phyloP scores from a whole-genome alignment of 1,284 basidiomycete species.

The Cryptococcus jaspeensis region DNA sequence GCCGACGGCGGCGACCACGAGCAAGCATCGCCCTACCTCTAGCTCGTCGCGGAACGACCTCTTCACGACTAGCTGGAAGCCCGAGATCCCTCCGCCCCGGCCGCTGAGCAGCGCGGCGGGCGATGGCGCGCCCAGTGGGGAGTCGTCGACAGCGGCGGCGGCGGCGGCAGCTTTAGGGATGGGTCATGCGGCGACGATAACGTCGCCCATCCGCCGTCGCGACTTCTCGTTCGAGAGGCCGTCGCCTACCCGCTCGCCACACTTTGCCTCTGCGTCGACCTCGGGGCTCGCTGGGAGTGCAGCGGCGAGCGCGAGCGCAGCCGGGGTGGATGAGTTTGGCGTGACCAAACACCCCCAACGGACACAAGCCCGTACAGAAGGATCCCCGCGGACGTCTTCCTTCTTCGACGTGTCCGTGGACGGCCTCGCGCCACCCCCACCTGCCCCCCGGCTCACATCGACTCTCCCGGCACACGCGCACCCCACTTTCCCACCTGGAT shows the following conservation, averaged over 20 bases:
- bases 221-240: neutral
- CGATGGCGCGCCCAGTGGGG: neutral
- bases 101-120: slow-evolving; percentile 4
- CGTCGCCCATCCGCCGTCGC: slow-evolving; percentile 4
- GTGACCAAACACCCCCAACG: slow-evolving; percentile 1
- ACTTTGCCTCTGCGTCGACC: neutral
- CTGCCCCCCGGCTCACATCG: slow-evolving; percentile 24
- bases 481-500: neutral
- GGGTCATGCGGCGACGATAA: slow-evolving; percentile 7
- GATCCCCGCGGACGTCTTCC: slow-evolving; percentile 36
- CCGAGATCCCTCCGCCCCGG: slow-evolving; percentile 26
- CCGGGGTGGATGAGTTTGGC: slow-evolving; percentile 17
- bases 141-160: neutral
- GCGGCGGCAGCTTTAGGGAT: neutral
- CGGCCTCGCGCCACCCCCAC: slow-evolving; percentile 25
- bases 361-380: neutral
- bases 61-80: slow-evolving; percentile 32
- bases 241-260: neutral
- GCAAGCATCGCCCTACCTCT: slow-evolving; percentile 9
- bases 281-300: neutral
- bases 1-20: slow-evolving; percentile 2
- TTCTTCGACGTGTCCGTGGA: slow-evolving; percentile 42
- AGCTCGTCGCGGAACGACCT: slow-evolving; percentile 38
- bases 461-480: slow-evolving; percentile 4
- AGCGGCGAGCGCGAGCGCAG: neutral